Evolutionary conservation across 768 basidiomycete genomes (phyloP).

Genomic region (Strobilomyces confusus): DNA sequence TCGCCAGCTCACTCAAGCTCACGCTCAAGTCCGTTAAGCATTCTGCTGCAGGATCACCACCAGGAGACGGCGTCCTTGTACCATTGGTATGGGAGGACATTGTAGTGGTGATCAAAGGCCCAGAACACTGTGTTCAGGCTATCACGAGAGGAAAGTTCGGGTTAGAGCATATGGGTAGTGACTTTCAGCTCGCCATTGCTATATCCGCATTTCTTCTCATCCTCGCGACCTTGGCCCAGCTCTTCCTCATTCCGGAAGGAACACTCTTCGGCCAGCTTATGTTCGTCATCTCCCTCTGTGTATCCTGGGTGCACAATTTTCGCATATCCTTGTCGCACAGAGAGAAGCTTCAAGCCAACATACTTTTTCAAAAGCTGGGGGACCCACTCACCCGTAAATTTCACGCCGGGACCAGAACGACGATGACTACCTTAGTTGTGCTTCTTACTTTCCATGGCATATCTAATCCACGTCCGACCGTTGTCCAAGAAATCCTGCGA

Average conservation of each 20-base stretch:
- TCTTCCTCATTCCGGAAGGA: not conserved
- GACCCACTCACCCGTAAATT: slow-evolving; percentile 11
- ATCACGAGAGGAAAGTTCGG: slow-evolving; percentile 28
- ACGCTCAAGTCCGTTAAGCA: slow-evolving; percentile 6
- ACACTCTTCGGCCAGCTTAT: slow-evolving; percentile 32
- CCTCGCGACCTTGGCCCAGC: not conserved
- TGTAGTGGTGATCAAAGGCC: slow-evolving; percentile 27
- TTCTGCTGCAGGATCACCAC: slow-evolving; percentile 18
- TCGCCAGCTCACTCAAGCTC: slow-evolving; percentile 23
- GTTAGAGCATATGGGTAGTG: slow-evolving; percentile 7
- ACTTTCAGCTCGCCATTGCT: slow-evolving; percentile 12
- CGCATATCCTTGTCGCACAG: slow-evolving; percentile 30
- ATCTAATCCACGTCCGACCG: not conserved
- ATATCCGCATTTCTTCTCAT: slow-evolving; percentile 26
- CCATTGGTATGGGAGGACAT: slow-evolving; percentile 10
- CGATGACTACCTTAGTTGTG: slow-evolving; percentile 11
- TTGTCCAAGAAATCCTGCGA: slow-evolving; percentile 8
- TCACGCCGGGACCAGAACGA: slow-evolving; percentile 14
- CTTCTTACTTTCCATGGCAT: slow-evolving; percentile 14
- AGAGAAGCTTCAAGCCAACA: slow-evolving; percentile 16
- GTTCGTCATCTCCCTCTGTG: slow-evolving; percentile 30
- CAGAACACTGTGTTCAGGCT: slow-evolving; percentile 24
- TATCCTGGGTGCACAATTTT: slow-evolving; percentile 35
- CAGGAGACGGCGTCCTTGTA: slow-evolving; percentile 29
- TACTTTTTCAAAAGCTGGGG: slow-evolving; percentile 15